phyloP scores from a whole-genome alignment of 2,329 filamentous ascomycete species.

The Clonostachys rosea region DNA sequence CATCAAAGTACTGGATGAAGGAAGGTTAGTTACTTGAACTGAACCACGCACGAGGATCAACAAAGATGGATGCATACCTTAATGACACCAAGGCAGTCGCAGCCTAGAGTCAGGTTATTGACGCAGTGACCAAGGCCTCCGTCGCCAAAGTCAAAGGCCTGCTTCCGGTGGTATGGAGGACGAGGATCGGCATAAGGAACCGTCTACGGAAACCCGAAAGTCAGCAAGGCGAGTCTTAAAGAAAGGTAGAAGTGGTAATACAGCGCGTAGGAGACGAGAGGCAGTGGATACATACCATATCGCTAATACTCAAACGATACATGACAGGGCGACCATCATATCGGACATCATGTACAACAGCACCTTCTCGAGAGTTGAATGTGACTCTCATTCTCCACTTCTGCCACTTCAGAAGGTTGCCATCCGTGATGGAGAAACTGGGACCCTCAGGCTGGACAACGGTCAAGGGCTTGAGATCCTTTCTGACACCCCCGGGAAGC shows the following conservation, averaged over 20 bases:
- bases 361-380: constrained; percentile 67
- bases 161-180: constrained; percentile 59
- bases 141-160: constrained; percentile 68
- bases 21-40: too few relatives aligned
- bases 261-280: background rate
- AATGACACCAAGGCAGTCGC: constrained; percentile 64
- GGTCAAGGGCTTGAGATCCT: constrained; percentile 55
- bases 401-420: constrained; percentile 48
- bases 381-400: constrained; percentile 66
- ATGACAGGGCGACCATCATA: constrained; percentile 63
- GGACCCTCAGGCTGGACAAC: constrained; percentile 28
- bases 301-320: constrained; percentile 60
- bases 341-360: constrained; percentile 62
- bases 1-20: constrained; percentile 30
- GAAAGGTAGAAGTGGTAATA: too few relatives aligned
- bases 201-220: constrained; percentile 5
- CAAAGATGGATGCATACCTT: constrained; percentile 11
- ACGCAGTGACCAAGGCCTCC: constrained; percentile 59
- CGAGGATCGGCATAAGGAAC: constrained; percentile 65
- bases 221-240: background rate
- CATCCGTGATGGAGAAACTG: constrained; percentile 32
- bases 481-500: constrained; percentile 30
- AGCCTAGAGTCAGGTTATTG: constrained; percentile 63
- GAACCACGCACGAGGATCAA: constrained; percentile 1
- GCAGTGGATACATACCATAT: constrained; percentile 43